These are phyloP conservation scores for Yarrowia sp. DNA, from an alignment of 805 yeast species.

Conservation along the genomic window DNA sequence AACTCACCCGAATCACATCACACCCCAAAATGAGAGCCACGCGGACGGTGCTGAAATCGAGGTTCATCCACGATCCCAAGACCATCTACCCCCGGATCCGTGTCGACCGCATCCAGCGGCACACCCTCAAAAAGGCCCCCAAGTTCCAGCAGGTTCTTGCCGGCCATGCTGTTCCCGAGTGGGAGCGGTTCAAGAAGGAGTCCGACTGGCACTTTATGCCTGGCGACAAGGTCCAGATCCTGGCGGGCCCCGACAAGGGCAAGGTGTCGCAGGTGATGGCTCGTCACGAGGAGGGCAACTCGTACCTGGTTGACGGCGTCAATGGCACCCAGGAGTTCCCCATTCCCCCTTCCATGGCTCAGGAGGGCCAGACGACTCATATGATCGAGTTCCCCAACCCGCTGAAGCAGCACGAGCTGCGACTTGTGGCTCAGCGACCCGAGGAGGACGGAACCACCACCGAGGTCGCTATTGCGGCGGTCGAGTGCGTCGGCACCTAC, in stretches of 20 bases:
- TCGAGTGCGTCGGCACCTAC: conserved; percentile 64
- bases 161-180: conserved; percentile 37
- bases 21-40: conserved; percentile 22
- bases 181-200: conserved; percentile 44
- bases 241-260: conserved; percentile 72
- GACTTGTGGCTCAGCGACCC: conserved; percentile 73
- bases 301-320: conserved; percentile 62
- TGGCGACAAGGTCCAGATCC: conserved; percentile 75
- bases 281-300: conserved; percentile 59
- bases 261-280: conserved; percentile 64
- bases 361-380: conserved; percentile 66
- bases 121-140: conserved; percentile 31
- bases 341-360: conserved; percentile 73
- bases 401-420: conserved; percentile 58
- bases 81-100: conserved; percentile 31
- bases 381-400: conserved; percentile 67
- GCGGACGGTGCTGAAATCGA: conserved; percentile 14
- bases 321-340: conserved; percentile 62
- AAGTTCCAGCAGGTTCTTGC: conserved; percentile 32
- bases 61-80: conserved; percentile 22
- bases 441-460: conserved; percentile 60
- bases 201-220: conserved; percentile 61
- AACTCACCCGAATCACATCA: background rate
- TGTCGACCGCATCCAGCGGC: conserved; percentile 30
- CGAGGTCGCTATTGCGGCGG: conserved; percentile 75